phyloP scores from a whole-genome alignment of 176 grass and related monocot genomes.

The Cenchrus americanus region DNA sequence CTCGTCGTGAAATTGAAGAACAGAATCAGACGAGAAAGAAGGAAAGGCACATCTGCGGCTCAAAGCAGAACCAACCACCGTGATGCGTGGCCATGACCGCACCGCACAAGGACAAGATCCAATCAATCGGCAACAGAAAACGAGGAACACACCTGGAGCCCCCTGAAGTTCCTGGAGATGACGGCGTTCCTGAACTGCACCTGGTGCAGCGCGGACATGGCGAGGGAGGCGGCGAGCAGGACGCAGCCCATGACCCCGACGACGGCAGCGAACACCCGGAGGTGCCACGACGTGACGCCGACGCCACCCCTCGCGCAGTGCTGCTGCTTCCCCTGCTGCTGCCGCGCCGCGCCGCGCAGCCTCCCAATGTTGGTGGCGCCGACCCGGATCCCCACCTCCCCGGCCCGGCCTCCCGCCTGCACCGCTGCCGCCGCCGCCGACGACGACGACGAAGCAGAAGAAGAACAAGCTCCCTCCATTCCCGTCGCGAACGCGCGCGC shows the following conservation, averaged over 20 bases:
- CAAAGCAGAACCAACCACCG: background rate
- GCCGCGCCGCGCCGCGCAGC: constrained; percentile 26
- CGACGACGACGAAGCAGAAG: background rate
- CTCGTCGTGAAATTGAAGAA: background rate
- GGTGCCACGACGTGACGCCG: constrained; percentile 59
- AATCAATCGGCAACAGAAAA: background rate
- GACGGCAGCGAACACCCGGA: constrained; percentile 58
- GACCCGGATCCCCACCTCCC: constrained; percentile 21
- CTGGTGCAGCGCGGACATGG: constrained; percentile 76
- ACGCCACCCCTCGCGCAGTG: background rate
- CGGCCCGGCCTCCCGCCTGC: background rate
- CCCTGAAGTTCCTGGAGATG: constrained; percentile 46
- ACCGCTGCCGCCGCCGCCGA: background rate
- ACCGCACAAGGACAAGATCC: too few species aligned
- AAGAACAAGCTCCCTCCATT: constrained; percentile 6
- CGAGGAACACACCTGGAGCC: constrained; percentile 51
- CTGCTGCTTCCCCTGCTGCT: constrained; percentile 45
- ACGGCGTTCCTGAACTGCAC: constrained; percentile 53
- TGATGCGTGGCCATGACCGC: background rate
- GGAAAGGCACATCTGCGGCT: background rate
- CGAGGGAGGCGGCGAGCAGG: constrained; percentile 74
- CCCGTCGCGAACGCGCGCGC: background rate
- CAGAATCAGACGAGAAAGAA: background rate
- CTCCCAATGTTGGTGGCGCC: constrained; percentile 54
- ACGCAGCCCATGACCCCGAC: constrained; percentile 68